A percentile compares a stretch with the other conserved stretches of the same genome.
Evolutionary conservation across 23 red algal species (phyloP).

Genomic region (Gracilaria gracilis): DNA sequence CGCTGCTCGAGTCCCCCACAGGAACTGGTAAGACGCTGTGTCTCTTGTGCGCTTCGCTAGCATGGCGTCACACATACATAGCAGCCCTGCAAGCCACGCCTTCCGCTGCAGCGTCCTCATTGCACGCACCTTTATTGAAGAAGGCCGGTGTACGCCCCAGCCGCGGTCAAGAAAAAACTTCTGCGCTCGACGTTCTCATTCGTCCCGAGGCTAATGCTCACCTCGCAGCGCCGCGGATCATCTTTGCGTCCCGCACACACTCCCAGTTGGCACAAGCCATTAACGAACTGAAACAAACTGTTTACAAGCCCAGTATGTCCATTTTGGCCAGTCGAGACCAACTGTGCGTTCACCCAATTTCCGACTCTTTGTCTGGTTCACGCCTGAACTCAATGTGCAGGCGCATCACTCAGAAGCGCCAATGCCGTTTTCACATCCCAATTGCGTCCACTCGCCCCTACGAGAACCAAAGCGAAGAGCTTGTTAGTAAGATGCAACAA

Average conservation of each 20-base stretch:
- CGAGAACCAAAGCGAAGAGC: conserved; percentile 47
- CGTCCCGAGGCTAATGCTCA: conserved; percentile 37
- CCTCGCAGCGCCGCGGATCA: conserved; percentile 81
- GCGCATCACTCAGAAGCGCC: conserved; percentile 45
- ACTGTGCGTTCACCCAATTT: conserved; percentile 85
- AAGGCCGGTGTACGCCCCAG: conserved; percentile 27
- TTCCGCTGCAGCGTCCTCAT: neutral
- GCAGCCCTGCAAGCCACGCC: conserved; percentile 48
- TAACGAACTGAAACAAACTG: conserved; percentile 80
- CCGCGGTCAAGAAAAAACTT: neutral
- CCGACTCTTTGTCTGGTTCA: conserved; percentile 58
- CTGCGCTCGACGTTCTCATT: conserved; percentile 51
- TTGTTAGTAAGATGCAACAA: conserved; percentile 33
- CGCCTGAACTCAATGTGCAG: conserved; percentile 77
- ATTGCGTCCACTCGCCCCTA: conserved; percentile 40
- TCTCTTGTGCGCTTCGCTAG: conserved; percentile 88
- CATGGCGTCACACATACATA: conserved; percentile 82
- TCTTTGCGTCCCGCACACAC: conserved; percentile 95
- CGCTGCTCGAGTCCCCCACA: conserved; percentile 96
- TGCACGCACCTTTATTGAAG: conserved; percentile 22
- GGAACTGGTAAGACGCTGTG: conserved; percentile 98
- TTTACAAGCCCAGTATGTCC: conserved; percentile 73
- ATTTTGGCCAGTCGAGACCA: conserved; percentile 90
- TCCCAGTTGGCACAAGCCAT: conserved; percentile 92
- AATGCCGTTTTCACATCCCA: conserved; percentile 66